Conservation (phyloP, 225 moss, liverwort and hornwort species). For the Lunularia cruciata region DNA sequence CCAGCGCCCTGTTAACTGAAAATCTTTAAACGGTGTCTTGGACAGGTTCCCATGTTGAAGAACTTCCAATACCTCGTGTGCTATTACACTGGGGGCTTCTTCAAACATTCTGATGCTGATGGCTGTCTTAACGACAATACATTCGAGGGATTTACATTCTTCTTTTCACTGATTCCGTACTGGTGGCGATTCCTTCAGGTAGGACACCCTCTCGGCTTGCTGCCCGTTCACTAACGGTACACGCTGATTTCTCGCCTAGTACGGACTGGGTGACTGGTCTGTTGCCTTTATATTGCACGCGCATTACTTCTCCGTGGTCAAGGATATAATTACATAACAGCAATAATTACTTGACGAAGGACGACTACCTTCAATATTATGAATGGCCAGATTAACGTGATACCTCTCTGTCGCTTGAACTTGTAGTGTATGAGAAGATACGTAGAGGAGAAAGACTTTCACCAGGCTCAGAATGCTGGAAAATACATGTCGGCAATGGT, state of each 20-base stretch:
- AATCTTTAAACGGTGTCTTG: background rate
- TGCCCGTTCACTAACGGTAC: too few relatives aligned
- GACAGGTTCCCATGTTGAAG: constrained; percentile 56
- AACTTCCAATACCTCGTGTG: constrained; percentile 74
- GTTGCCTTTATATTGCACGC: too few relatives aligned
- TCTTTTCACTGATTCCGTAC: constrained; percentile 76
- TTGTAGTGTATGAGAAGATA: constrained; percentile 76
- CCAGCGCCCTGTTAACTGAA: background rate
- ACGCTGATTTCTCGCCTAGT: too few relatives aligned
- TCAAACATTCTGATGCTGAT: constrained; percentile 45
- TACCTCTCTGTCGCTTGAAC: too few relatives aligned
- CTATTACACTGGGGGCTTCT: constrained; percentile 70
- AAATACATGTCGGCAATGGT: constrained; percentile 88
- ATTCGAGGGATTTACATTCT: constrained; percentile 54
- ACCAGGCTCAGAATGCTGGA: constrained; percentile 68
- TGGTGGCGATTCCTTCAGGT: constrained; percentile 91
- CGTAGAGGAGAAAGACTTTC: constrained; percentile 63
- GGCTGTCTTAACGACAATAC: constrained; percentile 44
- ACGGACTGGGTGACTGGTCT: background rate
- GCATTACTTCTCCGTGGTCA: too few relatives aligned
- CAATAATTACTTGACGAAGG: too few relatives aligned
- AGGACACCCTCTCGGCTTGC: too few relatives aligned
- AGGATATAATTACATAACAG: too few relatives aligned
- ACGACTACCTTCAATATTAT: too few relatives aligned
- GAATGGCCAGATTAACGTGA: too few relatives aligned